Conservation (phyloP, 2,329 filamentous ascomycete genomes). For the Nemania bipapillata region DNA sequence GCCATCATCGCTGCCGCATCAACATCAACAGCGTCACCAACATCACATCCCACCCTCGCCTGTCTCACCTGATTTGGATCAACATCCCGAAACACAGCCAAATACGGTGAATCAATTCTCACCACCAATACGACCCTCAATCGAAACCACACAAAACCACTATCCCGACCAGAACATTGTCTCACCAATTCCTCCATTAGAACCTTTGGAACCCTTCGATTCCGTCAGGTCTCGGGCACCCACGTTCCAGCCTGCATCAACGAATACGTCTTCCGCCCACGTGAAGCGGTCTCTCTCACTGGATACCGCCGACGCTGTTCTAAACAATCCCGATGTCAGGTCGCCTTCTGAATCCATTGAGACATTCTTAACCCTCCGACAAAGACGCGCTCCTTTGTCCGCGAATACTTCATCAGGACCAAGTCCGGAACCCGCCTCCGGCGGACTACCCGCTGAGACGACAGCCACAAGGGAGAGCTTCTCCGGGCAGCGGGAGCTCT, state of each 20-base stretch:
- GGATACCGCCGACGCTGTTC: constrained; percentile 41
- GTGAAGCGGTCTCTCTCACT: constrained; percentile 55
- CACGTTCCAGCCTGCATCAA: constrained; percentile 53
- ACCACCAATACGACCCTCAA: constrained; percentile 38
- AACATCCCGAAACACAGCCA: constrained; percentile 47
- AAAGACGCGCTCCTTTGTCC: constrained; percentile 53
- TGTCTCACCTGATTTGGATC: constrained; percentile 53
- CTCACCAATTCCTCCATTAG: constrained; percentile 41
- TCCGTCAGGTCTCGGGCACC: constrained; percentile 52
- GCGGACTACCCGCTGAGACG: constrained; percentile 44
- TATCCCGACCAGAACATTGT: constrained; percentile 38
- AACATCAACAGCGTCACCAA: constrained; percentile 47
- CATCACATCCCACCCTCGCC: constrained; percentile 54
- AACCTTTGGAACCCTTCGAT: constrained; percentile 39
- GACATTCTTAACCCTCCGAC: constrained; percentile 49
- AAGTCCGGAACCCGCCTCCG: constrained; percentile 19
- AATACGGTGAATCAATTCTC: constrained; percentile 40
- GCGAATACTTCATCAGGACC: constrained; percentile 17
- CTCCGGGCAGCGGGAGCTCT: constrained; percentile 61
- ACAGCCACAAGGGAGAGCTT: constrained; percentile 51
- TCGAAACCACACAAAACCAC: constrained; percentile 39
- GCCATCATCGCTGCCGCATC: constrained; percentile 51
- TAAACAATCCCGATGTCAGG: constrained; percentile 42
- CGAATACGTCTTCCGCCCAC: constrained; percentile 46
- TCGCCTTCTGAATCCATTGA: constrained; percentile 48